Conservation (phyloP, 768 basidiomycete species). For the Russula ochroleuca region DNA sequence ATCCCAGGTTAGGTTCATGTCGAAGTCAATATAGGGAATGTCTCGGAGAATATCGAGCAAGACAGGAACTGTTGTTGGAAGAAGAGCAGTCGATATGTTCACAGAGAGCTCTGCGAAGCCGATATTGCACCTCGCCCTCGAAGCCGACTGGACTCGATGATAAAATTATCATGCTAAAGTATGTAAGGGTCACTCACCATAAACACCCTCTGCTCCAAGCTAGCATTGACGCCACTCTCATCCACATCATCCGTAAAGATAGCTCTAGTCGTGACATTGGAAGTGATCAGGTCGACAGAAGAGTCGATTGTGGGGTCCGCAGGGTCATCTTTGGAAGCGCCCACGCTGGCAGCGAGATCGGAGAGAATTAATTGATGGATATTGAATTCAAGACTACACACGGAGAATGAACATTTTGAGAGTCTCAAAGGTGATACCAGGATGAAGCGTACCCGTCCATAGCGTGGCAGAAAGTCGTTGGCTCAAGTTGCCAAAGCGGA, state of each 20-base stretch:
- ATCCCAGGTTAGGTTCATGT: conserved; percentile 73
- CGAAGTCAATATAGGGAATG: conserved; percentile 73
- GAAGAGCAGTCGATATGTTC: conserved; percentile 53
- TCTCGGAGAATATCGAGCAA: conserved; percentile 67
- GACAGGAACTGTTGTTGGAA: conserved; percentile 50
- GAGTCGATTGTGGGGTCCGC: conserved; percentile 25
- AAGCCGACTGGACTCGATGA: conserved; percentile 48
- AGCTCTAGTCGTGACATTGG: conserved; percentile 51
- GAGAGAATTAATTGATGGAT: conserved; percentile 28
- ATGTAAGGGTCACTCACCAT: conserved; percentile 48
- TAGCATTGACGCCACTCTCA: conserved; percentile 24
- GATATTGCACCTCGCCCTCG: conserved; percentile 72
- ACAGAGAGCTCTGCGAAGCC: conserved; percentile 77
- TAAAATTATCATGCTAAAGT: conserved; percentile 9
- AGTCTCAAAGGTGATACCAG: not conserved
- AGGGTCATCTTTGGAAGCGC: conserved; percentile 23
- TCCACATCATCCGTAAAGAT: conserved; percentile 1
- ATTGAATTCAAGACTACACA: conserved; percentile 27
- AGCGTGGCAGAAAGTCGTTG: not conserved
- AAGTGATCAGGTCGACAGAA: conserved; percentile 55
- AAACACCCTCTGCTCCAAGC: conserved; percentile 41
- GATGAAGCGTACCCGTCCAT: conserved; percentile 18
- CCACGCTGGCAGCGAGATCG: conserved; percentile 28
- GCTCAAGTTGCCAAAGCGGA: not conserved
- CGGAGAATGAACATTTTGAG: conserved; percentile 17